Conservation (phyloP, 768 basidiomycete species). For the Calvatia gigantea region DNA sequence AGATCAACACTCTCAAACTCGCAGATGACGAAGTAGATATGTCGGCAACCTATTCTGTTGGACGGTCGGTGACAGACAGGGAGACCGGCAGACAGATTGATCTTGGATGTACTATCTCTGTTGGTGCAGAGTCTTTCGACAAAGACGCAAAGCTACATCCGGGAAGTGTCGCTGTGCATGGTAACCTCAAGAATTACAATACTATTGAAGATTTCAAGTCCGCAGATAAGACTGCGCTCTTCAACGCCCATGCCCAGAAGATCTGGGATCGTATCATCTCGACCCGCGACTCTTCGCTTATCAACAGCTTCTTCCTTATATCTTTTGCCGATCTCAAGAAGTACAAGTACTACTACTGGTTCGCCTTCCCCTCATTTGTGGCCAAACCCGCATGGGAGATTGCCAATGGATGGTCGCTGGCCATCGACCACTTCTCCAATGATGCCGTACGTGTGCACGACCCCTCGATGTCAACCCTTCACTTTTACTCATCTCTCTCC, state of each 20-base stretch:
- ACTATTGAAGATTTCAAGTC: constrained; percentile 95
- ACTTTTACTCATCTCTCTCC: not conserved
- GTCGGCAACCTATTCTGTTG: constrained; percentile 65
- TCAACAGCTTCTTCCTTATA: constrained; percentile 84
- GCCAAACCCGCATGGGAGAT: constrained; percentile 91
- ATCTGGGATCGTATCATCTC: constrained; percentile 65
- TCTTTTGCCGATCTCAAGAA: constrained; percentile 98
- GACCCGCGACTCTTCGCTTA: constrained; percentile 47
- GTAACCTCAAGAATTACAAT: constrained; percentile 90
- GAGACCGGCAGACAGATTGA: constrained; percentile 72
- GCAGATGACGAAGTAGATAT: constrained; percentile 69
- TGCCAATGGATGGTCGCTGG: constrained; percentile 56
- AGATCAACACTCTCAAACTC: constrained; percentile 87
- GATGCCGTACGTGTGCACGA: constrained; percentile 37
- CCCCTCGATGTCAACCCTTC: not conserved
- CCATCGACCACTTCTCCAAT: constrained; percentile 38
- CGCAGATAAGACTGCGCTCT: constrained; percentile 84
- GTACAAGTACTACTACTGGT: constrained; percentile 98
- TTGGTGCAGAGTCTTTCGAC: constrained; percentile 66
- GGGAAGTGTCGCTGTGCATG: constrained; percentile 40
- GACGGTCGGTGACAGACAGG: constrained; percentile 70
- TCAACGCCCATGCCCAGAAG: constrained; percentile 70
- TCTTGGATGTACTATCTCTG: constrained; percentile 61
- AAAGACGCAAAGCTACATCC: constrained; percentile 16
- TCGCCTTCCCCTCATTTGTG: constrained; percentile 90